Base-by-base conservation (phyloP, 2,329 filamentous ascomycete species). In the Aspergillus flavus region DNA sequence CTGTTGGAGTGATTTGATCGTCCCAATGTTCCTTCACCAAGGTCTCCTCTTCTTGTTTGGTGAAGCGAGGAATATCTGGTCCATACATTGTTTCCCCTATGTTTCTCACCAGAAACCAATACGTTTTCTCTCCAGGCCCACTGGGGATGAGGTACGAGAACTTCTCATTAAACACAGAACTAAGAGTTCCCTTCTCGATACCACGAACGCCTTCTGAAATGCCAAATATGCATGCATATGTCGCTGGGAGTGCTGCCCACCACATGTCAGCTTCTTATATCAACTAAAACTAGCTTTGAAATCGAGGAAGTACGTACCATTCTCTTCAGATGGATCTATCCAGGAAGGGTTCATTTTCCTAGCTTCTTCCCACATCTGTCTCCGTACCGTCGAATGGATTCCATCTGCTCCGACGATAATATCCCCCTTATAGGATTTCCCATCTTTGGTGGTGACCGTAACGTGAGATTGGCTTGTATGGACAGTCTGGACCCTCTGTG, bases 321-420 rank as follows among this genome's bases (percentile, higher is more conserved):
- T 32, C 10, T 32, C 30, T 10, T 32, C 30, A 10, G 30, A 10
- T 32, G 30, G 30, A 32, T 34, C 46, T 30, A 12, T 28, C 26
- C 26, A 28, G 26, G 26, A 28, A 28, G 26, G 26, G 26, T 28
- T 6, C 26, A 6, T 23, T 16, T 32, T 2, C 50, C 53, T 23
- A n/a, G 39, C 59, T 48, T 48, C 45, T 28, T 48, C 23, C 45
- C 45, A 48, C 28, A 57, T 55, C 45, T 61, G 50, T n/a, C 16
- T 19, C 7, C 53, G 21, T 6, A 61, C 53, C 2, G 19, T 34
- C 3, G 39, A 48, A 23, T 55, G 53, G 11, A 56, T 36, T 4
- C 53, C 59, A 30, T 61, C 59, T 14, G 59, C 34, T 16, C 59
- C 59, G 16, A 57, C n/a, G 4, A 61, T 5, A 43, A 61, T 50